These are phyloP conservation scores for Rhodotorula sp. DNA, from an alignment of 1,284 basidiomycete species.

Conservation along the genomic window DNA sequence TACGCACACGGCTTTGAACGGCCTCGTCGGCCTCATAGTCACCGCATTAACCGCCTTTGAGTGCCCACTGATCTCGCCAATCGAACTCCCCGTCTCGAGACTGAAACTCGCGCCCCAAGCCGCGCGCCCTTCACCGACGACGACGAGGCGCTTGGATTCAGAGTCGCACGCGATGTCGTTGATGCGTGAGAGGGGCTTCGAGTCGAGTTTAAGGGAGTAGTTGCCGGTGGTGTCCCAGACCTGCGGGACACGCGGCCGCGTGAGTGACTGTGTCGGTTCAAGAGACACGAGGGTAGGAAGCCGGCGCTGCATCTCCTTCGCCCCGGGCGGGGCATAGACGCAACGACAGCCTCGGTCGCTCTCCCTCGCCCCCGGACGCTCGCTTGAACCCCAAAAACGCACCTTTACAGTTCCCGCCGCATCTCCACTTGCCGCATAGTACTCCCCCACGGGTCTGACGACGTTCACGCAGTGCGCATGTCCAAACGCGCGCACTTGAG, in stretches of 20 bases:
- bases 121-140: slow-evolving; percentile 78
- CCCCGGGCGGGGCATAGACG: too few species aligned
- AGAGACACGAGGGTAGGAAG: not conserved
- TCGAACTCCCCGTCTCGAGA: slow-evolving; percentile 69
- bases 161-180: slow-evolving; percentile 96
- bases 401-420: slow-evolving; percentile 57
- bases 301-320: too few species aligned
- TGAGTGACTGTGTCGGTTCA: not conserved
- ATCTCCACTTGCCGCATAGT: slow-evolving; percentile 71
- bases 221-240: slow-evolving; percentile 92
- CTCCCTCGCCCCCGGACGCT: too few species aligned
- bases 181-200: slow-evolving; percentile 74
- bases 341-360: too few species aligned
- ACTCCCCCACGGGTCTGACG: slow-evolving; percentile 22
- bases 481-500: slow-evolving; percentile 8
- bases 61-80: slow-evolving; percentile 92
- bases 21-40: slow-evolving; percentile 82
- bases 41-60: slow-evolving; percentile 91
- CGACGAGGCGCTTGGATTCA: slow-evolving; percentile 92
- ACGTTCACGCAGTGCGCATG: slow-evolving; percentile 25
- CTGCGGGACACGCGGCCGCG: not conserved
- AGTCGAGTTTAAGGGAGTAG: slow-evolving; percentile 81
- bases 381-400: not conserved
- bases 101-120: slow-evolving; percentile 85
- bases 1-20: slow-evolving; percentile 74